Conservation (phyloP, 2,329 filamentous ascomycete species). For the Talaromyces atroroseus region DNA sequence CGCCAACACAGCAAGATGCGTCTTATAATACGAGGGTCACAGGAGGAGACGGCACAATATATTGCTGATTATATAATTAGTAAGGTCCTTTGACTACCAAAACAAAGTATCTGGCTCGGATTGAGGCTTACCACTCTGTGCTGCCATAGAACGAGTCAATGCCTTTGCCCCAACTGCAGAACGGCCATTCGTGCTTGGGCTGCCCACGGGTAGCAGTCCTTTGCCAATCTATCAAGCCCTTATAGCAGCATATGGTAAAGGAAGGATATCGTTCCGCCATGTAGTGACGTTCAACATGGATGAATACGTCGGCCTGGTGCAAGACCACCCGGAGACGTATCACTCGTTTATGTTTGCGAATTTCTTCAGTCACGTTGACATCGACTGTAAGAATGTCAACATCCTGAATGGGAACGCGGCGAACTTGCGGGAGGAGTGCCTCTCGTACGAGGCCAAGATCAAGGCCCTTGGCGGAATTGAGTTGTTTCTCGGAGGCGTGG, state of each 20-base stretch:
- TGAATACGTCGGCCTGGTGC: conserved; percentile 72
- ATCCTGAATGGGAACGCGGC: conserved; percentile 69
- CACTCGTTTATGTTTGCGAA: conserved; percentile 81
- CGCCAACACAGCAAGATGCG: conserved; percentile 19
- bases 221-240: conserved; percentile 51
- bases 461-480: conserved; percentile 59
- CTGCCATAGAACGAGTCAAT: conserved; percentile 10
- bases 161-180: conserved; percentile 9
- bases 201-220: conserved; percentile 56
- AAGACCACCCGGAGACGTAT: conserved; percentile 70
- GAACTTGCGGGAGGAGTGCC: conserved; percentile 64
- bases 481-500: conserved; percentile 71
- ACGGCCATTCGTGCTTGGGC: conserved; percentile 64
- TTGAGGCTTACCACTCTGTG: conserved; percentile 6
- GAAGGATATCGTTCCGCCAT: conserved; percentile 66
- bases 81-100: not conserved
- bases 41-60: conserved; percentile 9
- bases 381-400: conserved; percentile 68
- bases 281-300: conserved; percentile 84
- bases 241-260: conserved; percentile 58
- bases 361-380: conserved; percentile 72
- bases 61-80: conserved; percentile 12
- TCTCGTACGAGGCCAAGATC: conserved; percentile 12
- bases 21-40: conserved; percentile 5
- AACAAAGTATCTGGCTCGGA: not conserved